These are phyloP conservation scores for Paecilomyces fulvus DNA, from an alignment of 2,329 filamentous ascomycete genomes.

Conservation along the genomic window DNA sequence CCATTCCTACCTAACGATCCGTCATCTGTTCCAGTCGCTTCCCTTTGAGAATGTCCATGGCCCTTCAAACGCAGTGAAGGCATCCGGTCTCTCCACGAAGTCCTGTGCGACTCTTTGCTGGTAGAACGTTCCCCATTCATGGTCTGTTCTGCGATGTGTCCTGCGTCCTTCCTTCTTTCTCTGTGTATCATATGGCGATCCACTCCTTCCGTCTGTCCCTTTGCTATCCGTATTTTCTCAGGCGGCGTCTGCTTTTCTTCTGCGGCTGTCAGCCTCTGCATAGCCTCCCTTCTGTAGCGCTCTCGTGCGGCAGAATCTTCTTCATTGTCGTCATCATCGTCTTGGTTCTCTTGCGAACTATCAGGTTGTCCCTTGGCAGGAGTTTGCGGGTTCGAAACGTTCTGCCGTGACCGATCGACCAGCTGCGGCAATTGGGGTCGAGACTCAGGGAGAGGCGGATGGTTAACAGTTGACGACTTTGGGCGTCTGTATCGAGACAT, in stretches of 20 bases:
- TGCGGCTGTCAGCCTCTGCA: neutral
- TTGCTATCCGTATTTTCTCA: neutral
- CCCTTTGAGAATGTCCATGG: neutral
- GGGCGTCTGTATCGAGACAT: conserved; percentile 29
- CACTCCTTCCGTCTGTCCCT: neutral
- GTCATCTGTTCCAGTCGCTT: neutral
- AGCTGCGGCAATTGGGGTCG: conserved; percentile 1
- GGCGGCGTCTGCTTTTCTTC: neutral
- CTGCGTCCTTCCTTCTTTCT: neutral
- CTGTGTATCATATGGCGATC: neutral
- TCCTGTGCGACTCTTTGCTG: neutral
- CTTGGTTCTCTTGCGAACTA: neutral
- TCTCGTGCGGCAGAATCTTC: conserved; percentile 26
- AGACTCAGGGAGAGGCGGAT: conserved; percentile 1
- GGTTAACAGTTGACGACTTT: conserved; percentile 10
- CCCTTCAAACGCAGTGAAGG: conserved; percentile 14
- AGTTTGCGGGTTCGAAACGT: neutral
- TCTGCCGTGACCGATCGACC: neutral
- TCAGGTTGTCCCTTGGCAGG: neutral
- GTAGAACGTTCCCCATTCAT: neutral
- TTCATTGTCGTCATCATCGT: conserved; percentile 3
- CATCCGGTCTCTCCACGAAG: conserved; percentile 20
- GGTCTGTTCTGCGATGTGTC: neutral
- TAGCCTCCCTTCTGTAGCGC: neutral
- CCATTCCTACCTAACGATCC: conserved; percentile 13